Evolutionary conservation across 78 protist species (phyloP), one percentile per base, ranked within the genome.

Genomic region (Isochrysis galbana): DNA sequence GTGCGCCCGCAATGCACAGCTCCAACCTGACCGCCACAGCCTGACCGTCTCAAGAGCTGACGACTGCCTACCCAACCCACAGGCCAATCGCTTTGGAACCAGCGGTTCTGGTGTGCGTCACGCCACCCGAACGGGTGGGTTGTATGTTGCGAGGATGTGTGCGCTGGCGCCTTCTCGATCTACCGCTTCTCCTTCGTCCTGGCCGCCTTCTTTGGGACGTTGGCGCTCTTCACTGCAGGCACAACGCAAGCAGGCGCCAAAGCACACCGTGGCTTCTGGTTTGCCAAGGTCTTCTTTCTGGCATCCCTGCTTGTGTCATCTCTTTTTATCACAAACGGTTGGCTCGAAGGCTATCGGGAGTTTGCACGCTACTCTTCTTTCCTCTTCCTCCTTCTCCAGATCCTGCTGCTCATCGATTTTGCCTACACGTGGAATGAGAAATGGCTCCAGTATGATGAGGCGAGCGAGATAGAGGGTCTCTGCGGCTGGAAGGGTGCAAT

Each of bases 351-450:
- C 46, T 72, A 72, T 42, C 82, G 82, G 46, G 82, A 72, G 82
- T 11, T 34, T 5, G 82, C 82, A 42, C 82, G 82, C 82, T 72
- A 72, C 82, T 25, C 19, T 25, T 72, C 82, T 4, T 29, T 25
- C 42, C 5, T 78, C 19, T 91, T 91, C 72, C 55, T 91, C 22
- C 39, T 91, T 42, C 26, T 91, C 46, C 94, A 92, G 70, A 45
- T 90, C 29, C 32, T 93, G 32, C 86, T 93, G 34, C 54, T 93
- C 38, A 88, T 93, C 47, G 95, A 93, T 69, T 93, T 93, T n/a
- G 55, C 39, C 72, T 92, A 88, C 87, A 34, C 0, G 44, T 92
- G 94, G 94, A 87, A 86, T 82, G 94, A 92, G 42, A 17, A 5
- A 80, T 92, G 94, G 94, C 84, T 67, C 25, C 23, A 26, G 34